Percentiles rank a stretch among this genome's conserved stretches.
Evolutionary conservation across 1,284 basidiomycete species (phyloP).

Genomic region (Xerocomus nothofagi): DNA sequence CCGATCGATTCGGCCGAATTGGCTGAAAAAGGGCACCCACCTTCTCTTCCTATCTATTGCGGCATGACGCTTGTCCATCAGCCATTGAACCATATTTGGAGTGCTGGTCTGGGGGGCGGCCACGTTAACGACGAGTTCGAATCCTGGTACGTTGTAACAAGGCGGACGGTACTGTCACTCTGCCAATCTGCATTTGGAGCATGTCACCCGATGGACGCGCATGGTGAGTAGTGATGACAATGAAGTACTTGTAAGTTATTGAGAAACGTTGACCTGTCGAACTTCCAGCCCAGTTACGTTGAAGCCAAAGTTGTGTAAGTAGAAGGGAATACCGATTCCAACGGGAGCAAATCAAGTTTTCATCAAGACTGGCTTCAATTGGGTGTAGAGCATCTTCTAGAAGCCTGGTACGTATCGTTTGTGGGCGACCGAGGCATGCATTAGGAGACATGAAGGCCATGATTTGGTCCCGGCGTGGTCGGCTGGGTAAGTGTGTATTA

Average conservation of each 20-base stretch:
- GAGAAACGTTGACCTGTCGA: neutral
- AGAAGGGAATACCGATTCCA: neutral
- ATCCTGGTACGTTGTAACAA: neutral
- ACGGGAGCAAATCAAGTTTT: constrained; percentile 10
- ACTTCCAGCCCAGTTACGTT: constrained; percentile 7
- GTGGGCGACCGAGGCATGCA: neutral
- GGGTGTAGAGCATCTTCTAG: constrained; percentile 10
- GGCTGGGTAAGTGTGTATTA: too few species aligned
- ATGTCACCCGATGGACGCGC: neutral
- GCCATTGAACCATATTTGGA: constrained; percentile 2
- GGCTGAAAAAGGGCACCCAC: constrained; percentile 26
- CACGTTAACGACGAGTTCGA: neutral
- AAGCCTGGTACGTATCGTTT: constrained; percentile 4
- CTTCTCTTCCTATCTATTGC: constrained; percentile 9
- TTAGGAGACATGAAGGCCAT: too few species aligned
- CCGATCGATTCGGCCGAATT: constrained; percentile 45
- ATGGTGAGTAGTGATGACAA: neutral
- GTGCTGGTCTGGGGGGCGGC: neutral
- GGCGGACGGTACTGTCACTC: neutral
- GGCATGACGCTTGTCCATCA: constrained; percentile 3
- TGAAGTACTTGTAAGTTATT: neutral
- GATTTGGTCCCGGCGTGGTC: too few species aligned
- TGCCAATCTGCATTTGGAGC: neutral
- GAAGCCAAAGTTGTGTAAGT: neutral
- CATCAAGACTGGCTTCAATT: constrained; percentile 7